phyloP scores from a whole-genome alignment of 1,284 basidiomycete genomes.

The Leccinum ambiguum region DNA sequence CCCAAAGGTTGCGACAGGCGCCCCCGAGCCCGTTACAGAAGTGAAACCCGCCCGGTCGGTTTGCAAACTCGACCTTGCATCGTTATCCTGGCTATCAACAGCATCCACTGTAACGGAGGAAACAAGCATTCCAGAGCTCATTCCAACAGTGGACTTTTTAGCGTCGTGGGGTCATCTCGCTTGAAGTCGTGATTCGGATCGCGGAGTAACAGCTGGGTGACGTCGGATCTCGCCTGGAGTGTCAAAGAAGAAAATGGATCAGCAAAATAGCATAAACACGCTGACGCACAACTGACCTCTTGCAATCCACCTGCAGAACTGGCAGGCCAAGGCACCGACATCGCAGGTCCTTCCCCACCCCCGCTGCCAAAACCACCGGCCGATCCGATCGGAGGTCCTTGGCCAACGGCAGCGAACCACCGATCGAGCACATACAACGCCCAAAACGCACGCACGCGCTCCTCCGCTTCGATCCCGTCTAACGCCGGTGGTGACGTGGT shows the following conservation, averaged over 20 bases:
- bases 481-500: conserved; percentile 33
- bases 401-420: conserved; percentile 36
- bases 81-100: neutral
- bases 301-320: conserved; percentile 1
- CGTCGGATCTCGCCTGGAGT: conserved; percentile 16
- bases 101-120: neutral
- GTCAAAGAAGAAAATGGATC: neutral
- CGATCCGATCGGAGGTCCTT: conserved; percentile 26
- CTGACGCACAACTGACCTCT: conserved; percentile 5
- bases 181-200: conserved; percentile 20
- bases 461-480: conserved; percentile 44
- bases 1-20: neutral
- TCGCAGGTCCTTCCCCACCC: conserved; percentile 24
- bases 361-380: conserved; percentile 16
- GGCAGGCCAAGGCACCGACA: conserved; percentile 47
- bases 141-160: neutral
- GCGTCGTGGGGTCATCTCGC: conserved; percentile 19
- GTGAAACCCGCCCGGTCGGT: neutral
- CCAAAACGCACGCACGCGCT: conserved; percentile 51
- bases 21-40: neutral
- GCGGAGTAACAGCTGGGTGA: conserved; percentile 30
- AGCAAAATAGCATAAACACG: neutral
- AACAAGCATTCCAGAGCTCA: neutral
- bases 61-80: neutral
- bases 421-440: conserved; percentile 40